Evolutionary conservation across 208 protist genomes (phyloP), one percentile per base, ranked within the genome.

Genomic region (Trypanosoma lewisi): DNA sequence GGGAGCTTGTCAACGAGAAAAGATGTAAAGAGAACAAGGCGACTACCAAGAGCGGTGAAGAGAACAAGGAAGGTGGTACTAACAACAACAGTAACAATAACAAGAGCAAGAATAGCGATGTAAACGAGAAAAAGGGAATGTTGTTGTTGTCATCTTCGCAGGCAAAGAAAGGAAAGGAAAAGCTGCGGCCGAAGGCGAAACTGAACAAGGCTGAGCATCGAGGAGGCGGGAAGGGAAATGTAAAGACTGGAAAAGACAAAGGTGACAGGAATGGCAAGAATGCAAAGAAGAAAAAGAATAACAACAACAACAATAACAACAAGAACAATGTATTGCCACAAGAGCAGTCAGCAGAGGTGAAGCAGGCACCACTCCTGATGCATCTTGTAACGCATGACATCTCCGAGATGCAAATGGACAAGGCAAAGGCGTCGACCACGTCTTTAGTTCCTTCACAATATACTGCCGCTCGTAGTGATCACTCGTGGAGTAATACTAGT

Each of bases 341-440:
- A 23, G 28, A 2, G 23, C 31, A 31, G 7, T 30, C 23, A 28
- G 17, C 23, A 9, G 47, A 23, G 19, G 33, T 9, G 1, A 55
- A 55, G 4, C 25, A 19, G 3, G 19, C 19, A 33, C 33, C 34
- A 9, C 3, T 28, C 31, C 6, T 55, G 16, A 41, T 65, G 47
- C 59, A 55, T 9, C 4, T 65, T 65, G 47, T 65, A 12, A 4
- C 2, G 45, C 44, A 65, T 33, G 51, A 42, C 34, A 65, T 65
- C 34, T 31, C 59, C 2, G 59, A 65, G 9, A 37, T 65, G 2
- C 59, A 56, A n/a, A 52, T 25, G 12, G 34, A 30, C 14, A 54
- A 41, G 34, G 7, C 14, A 45, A 23, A 19, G 37, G 30, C 23
- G 39, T 39, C 17, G 23, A 3, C 47, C 14, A 19, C 30, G 1